phyloP scores from a whole-genome alignment of 192 early-diverging fungal species.

The Coemansia sp. region DNA sequence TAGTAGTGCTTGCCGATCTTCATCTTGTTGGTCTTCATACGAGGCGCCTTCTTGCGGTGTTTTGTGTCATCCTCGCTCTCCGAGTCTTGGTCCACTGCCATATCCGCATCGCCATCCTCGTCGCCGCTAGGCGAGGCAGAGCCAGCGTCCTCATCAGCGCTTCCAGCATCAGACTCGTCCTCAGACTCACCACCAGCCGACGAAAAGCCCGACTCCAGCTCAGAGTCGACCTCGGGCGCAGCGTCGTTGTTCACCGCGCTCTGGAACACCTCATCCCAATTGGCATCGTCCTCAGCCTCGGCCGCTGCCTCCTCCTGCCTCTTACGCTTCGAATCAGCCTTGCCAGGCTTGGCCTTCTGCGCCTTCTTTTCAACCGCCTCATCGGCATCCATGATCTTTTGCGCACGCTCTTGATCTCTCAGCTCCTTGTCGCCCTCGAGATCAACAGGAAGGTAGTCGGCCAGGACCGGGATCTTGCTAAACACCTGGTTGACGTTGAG shows the following conservation, averaged over 20 bases:
- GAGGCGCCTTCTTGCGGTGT: slow-evolving; percentile 70
- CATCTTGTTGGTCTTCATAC: slow-evolving; percentile 92
- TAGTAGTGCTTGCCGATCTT: slow-evolving; percentile 94
- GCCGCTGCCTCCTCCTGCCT: slow-evolving; percentile 47
- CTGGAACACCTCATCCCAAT: slow-evolving; percentile 90
- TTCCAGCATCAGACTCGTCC: slow-evolving; percentile 27
- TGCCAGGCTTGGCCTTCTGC: slow-evolving; percentile 45
- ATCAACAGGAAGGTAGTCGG: slow-evolving; percentile 86
- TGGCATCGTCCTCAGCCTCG: slow-evolving; percentile 58
- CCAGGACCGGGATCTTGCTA: slow-evolving; percentile 86
- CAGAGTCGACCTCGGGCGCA: slow-evolving; percentile 37
- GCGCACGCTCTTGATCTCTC: slow-evolving; percentile 60
- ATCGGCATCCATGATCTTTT: slow-evolving; percentile 56
- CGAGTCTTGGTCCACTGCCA: slow-evolving; percentile 26
- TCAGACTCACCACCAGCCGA: slow-evolving; percentile 32
- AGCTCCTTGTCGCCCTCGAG: slow-evolving; percentile 66
- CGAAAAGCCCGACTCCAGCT: slow-evolving; percentile 53
- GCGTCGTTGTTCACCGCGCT: slow-evolving; percentile 72
- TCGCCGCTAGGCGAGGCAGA: slow-evolving; percentile 5
- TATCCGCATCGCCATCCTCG: slow-evolving; percentile 24
- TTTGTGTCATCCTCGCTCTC: slow-evolving; percentile 43
- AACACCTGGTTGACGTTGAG: slow-evolving; percentile 85
- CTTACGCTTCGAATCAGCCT: slow-evolving; percentile 30
- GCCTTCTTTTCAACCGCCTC: slow-evolving; percentile 23
- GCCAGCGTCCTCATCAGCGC: slow-evolving; percentile 20